Evolutionary conservation across 2,329 filamentous ascomycete species (phyloP).

Genomic region (Neonectria coccinea): DNA sequence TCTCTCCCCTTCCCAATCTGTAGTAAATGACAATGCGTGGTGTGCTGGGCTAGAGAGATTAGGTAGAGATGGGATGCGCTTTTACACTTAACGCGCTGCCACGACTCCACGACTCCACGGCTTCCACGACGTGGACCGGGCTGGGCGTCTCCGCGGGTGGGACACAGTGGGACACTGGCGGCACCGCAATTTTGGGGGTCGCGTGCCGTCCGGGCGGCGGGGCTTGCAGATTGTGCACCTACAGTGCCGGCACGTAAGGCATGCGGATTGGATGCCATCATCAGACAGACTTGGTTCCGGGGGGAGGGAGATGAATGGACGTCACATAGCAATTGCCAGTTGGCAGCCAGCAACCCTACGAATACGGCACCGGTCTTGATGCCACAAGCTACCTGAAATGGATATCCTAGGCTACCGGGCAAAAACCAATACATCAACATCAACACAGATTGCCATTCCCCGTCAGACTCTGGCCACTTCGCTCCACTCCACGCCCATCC

Average conservation of each 20-base stretch:
- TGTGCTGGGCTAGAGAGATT: slow-evolving; percentile 10
- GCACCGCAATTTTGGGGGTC: slow-evolving; percentile 21
- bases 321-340: background rate
- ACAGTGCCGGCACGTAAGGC: slow-evolving; percentile 7
- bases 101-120: slow-evolving; percentile 27
- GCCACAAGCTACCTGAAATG: no score
- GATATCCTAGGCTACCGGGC: no score
- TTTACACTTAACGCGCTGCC: slow-evolving; percentile 31
- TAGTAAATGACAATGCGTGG: background rate
- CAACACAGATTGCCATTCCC: background rate
- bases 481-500: background rate
- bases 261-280: slow-evolving; percentile 7
- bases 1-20: background rate
- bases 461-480: slow-evolving; percentile 1
- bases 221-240: slow-evolving; percentile 17
- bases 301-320: background rate
- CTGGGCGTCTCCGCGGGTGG: background rate
- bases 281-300: background rate
- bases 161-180: background rate
- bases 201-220: slow-evolving; percentile 23
- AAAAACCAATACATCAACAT: background rate
- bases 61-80: background rate
- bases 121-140: slow-evolving; percentile 6
- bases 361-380: no score
- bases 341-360: background rate